These are phyloP conservation scores for Hypoxylon sp. DNA, from an alignment of 2,329 filamentous ascomycete genomes.

Conservation along the genomic window DNA sequence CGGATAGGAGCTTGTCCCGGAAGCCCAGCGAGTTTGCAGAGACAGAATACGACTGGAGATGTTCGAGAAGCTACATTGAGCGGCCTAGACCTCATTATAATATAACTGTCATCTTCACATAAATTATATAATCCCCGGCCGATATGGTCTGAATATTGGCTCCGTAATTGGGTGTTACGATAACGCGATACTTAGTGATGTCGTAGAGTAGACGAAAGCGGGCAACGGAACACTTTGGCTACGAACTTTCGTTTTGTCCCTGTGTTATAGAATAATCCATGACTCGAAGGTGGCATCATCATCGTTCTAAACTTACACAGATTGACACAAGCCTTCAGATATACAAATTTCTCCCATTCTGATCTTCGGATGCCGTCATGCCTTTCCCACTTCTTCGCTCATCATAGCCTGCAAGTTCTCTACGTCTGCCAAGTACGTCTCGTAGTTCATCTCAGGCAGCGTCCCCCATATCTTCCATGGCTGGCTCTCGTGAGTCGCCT, in stretches of 20 bases:
- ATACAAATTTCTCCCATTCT: conserved; percentile 13
- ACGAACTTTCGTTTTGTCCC: background rate
- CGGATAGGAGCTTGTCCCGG: background rate
- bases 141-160: no score
- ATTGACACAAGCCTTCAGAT: conserved; percentile 20
- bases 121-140: no score
- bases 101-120: background rate
- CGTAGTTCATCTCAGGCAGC: conserved; percentile 64
- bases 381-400: conserved; percentile 25
- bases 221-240: background rate
- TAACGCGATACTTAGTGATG: background rate
- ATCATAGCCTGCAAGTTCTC: conserved; percentile 24
- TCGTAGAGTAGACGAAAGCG: background rate
- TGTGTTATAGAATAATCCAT: background rate
- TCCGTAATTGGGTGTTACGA: no score
- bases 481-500: conserved; percentile 59
- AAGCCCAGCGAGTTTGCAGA: background rate
- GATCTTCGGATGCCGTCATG: background rate
- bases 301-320: conserved; percentile 21
- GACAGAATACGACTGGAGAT: background rate
- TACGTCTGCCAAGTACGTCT: conserved; percentile 53
- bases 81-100: background rate
- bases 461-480: conserved; percentile 77
- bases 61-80: background rate
- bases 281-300: background rate